These are phyloP conservation scores for Kappamyces sp. DNA, from an alignment of 192 early-diverging fungal genomes.

Conservation along the genomic window DNA sequence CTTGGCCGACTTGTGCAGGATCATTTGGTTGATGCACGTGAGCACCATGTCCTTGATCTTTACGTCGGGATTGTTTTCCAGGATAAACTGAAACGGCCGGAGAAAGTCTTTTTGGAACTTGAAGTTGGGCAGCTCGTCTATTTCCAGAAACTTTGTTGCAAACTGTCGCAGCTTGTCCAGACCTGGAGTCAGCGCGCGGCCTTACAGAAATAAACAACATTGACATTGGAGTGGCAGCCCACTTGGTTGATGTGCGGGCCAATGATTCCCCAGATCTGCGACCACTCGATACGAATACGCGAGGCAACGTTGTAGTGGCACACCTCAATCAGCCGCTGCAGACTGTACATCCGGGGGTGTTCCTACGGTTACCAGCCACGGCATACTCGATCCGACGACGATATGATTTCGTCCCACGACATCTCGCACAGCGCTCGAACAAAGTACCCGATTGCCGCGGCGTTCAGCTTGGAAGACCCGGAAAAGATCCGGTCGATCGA, in stretches of 20 bases:
- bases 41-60: slow-evolving; percentile 55
- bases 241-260: slow-evolving; percentile 61
- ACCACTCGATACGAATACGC: slow-evolving; percentile 81
- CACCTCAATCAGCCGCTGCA: slow-evolving; percentile 76
- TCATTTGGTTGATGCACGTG: slow-evolving; percentile 22
- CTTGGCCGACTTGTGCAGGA: slow-evolving; percentile 22
- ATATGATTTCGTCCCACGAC: slow-evolving; percentile 69
- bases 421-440: slow-evolving; percentile 65
- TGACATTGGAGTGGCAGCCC: slow-evolving; percentile 63
- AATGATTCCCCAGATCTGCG: slow-evolving; percentile 58
- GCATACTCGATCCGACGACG: slow-evolving; percentile 43
- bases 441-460: slow-evolving; percentile 68
- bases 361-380: too few species aligned
- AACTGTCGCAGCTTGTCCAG: slow-evolving; percentile 74
- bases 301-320: slow-evolving; percentile 76
- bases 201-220: slow-evolving; percentile 68
- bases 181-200: slow-evolving; percentile 67
- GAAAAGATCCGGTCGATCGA: slow-evolving; percentile 69
- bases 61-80: slow-evolving; percentile 55
- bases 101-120: slow-evolving; percentile 84
- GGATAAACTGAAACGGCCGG: slow-evolving; percentile 61
- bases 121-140: slow-evolving; percentile 77
- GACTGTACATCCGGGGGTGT: slow-evolving; percentile 35
- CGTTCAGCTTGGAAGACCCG: slow-evolving; percentile 59
- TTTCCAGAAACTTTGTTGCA: slow-evolving; percentile 74